phyloP scores from a whole-genome alignment of 441 rosid species.

The Corymbia citriodora region DNA sequence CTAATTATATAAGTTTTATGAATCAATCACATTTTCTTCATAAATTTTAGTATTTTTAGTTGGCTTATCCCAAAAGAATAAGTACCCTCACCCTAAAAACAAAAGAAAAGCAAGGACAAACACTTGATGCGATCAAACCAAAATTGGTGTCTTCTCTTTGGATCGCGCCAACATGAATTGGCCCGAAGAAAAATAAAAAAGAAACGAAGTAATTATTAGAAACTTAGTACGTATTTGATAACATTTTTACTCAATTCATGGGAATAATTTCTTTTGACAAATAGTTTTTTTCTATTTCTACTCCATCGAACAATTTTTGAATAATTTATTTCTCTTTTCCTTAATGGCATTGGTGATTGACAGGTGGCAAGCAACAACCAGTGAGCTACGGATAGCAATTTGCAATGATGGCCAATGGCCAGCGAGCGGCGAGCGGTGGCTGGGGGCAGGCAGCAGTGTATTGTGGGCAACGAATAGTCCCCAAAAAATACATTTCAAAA shows the following conservation, averaged over 20 bases:
- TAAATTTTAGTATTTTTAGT: neutral
- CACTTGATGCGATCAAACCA: neutral
- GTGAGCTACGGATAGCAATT: too few species aligned
- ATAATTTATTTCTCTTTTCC: accelerated
- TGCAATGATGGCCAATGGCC: too few species aligned
- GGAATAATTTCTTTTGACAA: accelerated
- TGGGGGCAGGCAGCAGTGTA: too few species aligned
- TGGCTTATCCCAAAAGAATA: neutral
- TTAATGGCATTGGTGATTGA: too few species aligned
- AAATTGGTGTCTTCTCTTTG: neutral
- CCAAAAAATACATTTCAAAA: too few species aligned
- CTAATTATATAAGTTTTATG: neutral
- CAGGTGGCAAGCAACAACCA: too few species aligned
- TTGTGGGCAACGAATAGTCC: too few species aligned
- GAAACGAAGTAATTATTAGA: neutral
- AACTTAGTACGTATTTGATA: neutral
- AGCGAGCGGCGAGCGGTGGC: too few species aligned
- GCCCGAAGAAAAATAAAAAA: neutral
- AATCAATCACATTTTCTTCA: neutral
- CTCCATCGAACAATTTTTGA: too few species aligned
- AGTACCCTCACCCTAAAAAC: neutral
- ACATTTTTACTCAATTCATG: accelerated
- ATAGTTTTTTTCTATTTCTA: too few species aligned
- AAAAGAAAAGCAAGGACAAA: neutral
- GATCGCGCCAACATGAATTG: neutral